Conservation (phyloP, 495 filamentous ascomycete species). For the Talaromyces proteolyticus region DNA sequence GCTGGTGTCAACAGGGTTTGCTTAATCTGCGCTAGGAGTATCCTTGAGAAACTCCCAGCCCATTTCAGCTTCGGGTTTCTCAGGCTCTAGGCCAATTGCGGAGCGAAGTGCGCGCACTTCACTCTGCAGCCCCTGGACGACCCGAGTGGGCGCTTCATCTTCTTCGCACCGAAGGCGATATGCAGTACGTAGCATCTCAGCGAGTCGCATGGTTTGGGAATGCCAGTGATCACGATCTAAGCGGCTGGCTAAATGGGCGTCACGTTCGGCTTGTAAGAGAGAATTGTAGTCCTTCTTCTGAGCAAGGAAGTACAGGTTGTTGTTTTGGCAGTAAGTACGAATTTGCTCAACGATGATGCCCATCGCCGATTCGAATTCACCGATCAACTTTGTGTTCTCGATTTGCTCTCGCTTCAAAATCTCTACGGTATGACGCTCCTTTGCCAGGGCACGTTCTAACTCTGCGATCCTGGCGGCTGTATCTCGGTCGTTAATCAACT, state of each 20-base stretch:
- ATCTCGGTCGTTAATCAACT: slow-evolving; percentile 3
- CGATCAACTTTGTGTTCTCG: slow-evolving; percentile 48
- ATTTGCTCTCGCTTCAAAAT: slow-evolving; percentile 42
- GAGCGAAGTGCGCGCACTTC: slow-evolving; percentile 49
- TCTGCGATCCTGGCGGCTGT: slow-evolving; percentile 43
- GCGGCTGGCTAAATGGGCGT: slow-evolving; percentile 49
- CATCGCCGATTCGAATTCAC: slow-evolving; percentile 51
- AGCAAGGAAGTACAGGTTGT: slow-evolving; percentile 51
- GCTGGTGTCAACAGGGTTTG: not conserved
- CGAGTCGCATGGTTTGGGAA: slow-evolving; percentile 45
- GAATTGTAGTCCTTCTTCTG: slow-evolving; percentile 56
- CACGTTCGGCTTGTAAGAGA: slow-evolving; percentile 51
- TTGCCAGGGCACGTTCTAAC: slow-evolving; percentile 45
- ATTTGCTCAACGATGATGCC: slow-evolving; percentile 55
- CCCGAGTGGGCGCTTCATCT: slow-evolving; percentile 39
- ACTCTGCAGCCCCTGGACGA: slow-evolving; percentile 47
- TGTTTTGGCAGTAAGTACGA: slow-evolving; percentile 55
- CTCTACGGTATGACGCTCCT: slow-evolving; percentile 40
- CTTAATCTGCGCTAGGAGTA: slow-evolving; percentile 28
- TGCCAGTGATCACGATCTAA: slow-evolving; percentile 64
- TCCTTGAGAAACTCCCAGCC: slow-evolving; percentile 49
- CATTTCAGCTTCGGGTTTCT: slow-evolving; percentile 46
- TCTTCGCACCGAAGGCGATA: slow-evolving; percentile 44
- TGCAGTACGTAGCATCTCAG: slow-evolving; percentile 47
- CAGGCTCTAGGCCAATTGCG: slow-evolving; percentile 46